A percentile compares a stretch with the other conserved stretches of the same genome.
Conservation (phyloP, 768 basidiomycete genomes). For the Leccinellum luteum region DNA sequence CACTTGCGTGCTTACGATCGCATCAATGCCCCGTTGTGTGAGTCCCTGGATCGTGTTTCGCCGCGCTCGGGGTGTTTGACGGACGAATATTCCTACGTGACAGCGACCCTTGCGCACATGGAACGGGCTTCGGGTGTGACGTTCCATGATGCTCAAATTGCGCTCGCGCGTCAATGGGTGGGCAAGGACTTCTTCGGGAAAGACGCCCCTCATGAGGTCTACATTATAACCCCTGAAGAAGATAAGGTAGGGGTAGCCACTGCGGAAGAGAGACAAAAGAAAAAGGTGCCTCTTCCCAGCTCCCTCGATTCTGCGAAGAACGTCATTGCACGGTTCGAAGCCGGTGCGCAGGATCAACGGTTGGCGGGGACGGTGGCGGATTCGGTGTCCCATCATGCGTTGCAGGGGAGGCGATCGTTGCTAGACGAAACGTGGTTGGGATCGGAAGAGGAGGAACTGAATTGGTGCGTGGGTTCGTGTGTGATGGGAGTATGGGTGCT, state of each 20-base stretch:
- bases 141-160: constrained; percentile 85
- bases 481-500: not conserved
- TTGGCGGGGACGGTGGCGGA: constrained; percentile 66
- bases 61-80: constrained; percentile 23
- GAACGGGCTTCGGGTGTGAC: constrained; percentile 73
- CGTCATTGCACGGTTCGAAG: constrained; percentile 71
- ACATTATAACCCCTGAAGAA: constrained; percentile 54
- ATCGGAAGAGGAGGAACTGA: constrained; percentile 75
- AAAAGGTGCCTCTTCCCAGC: constrained; percentile 65
- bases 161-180: constrained; percentile 75
- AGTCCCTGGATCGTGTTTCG: constrained; percentile 16
- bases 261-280: constrained; percentile 54
- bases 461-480: constrained; percentile 52
- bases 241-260: constrained; percentile 47
- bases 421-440: constrained; percentile 85
- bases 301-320: constrained; percentile 64
- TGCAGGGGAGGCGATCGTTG: constrained; percentile 60
- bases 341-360: constrained; percentile 53
- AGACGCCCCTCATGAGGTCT: constrained; percentile 47
- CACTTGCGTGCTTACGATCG: constrained; percentile 91
- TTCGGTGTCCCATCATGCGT: constrained; percentile 77
- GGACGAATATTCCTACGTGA: not conserved
- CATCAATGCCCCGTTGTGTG: constrained; percentile 73
- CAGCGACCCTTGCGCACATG: constrained; percentile 52
- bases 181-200: constrained; percentile 42